A percentile compares a stretch with the other conserved stretches of the same genome.
These are phyloP conservation scores for Penicillium salamii DNA, from an alignment of 495 filamentous ascomycete species.

Conservation along the genomic window DNA sequence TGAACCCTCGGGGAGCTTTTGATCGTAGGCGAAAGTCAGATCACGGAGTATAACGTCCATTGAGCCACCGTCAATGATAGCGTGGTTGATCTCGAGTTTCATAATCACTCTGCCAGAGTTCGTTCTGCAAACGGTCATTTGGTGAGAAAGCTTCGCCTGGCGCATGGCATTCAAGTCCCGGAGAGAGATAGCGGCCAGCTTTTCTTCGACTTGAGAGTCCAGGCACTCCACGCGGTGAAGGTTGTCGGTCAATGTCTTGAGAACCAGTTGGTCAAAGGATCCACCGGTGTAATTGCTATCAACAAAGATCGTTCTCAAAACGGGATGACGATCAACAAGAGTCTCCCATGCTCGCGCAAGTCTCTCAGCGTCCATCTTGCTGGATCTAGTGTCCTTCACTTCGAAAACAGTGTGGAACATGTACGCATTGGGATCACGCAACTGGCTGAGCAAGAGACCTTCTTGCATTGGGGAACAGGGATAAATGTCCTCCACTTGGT, in stretches of 20 bases:
- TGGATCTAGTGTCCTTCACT: conserved; percentile 25
- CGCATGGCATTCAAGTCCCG: conserved; percentile 32
- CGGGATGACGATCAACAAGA: conserved; percentile 52
- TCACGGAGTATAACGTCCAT: conserved; percentile 40
- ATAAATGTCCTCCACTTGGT: conserved; percentile 56
- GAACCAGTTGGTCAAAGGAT: conserved; percentile 53
- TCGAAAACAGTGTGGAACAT: conserved; percentile 48
- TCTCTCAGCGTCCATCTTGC: conserved; percentile 33
- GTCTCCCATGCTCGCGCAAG: conserved; percentile 51
- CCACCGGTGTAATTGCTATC: conserved; percentile 50
- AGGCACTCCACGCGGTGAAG: conserved; percentile 40
- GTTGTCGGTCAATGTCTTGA: conserved; percentile 38
- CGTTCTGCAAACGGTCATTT: conserved; percentile 45
- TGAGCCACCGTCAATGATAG: conserved; percentile 49
- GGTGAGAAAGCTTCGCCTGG: conserved; percentile 43
- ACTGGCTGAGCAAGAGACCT: conserved; percentile 63
- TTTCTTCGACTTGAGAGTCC: conserved; percentile 32
- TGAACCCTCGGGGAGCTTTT: conserved; percentile 30
- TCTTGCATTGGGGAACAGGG: conserved; percentile 66
- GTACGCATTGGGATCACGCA: conserved; percentile 47
- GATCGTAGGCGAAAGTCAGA: conserved; percentile 42
- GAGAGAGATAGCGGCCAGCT: conserved; percentile 35
- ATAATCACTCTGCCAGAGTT: conserved; percentile 35
- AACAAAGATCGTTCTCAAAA: conserved; percentile 55
- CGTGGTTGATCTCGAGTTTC: conserved; percentile 58